Evolutionary conservation across 352 stramenopile species (phyloP).

Genomic region (Pythium phragmitis): DNA sequence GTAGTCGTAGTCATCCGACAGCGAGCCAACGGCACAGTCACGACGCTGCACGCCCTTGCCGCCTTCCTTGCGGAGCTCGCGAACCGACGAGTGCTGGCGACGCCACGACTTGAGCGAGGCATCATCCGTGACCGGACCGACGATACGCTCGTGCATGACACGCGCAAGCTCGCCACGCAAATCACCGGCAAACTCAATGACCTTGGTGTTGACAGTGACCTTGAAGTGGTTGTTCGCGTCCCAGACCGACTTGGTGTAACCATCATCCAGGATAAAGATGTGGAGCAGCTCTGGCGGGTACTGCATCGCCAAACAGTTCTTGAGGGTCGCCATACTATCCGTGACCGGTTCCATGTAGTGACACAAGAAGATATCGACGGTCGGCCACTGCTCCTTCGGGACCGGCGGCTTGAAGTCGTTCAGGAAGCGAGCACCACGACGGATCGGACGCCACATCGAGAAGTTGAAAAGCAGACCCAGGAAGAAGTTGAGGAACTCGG

Average conservation of each 20-base stretch:
- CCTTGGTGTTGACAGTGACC: slow-evolving; percentile 88
- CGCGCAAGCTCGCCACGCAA: slow-evolving; percentile 77
- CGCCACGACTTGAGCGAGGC: slow-evolving; percentile 79
- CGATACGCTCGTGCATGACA: slow-evolving; percentile 86
- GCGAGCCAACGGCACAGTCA: slow-evolving; percentile 83
- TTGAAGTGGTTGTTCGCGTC: slow-evolving; percentile 91
- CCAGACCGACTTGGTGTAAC: slow-evolving; percentile 89
- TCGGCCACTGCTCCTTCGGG: slow-evolving; percentile 88
- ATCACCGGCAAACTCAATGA: slow-evolving; percentile 85
- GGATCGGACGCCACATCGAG: slow-evolving; percentile 89
- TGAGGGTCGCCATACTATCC: slow-evolving; percentile 82
- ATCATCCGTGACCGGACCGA: slow-evolving; percentile 76
- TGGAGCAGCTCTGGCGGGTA: slow-evolving; percentile 86
- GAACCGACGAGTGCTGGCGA: slow-evolving; percentile 84
- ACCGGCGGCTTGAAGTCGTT: slow-evolving; percentile 90
- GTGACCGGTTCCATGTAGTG: slow-evolving; percentile 89
- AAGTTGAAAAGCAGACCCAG: slow-evolving; percentile 89
- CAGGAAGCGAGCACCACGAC: slow-evolving; percentile 84
- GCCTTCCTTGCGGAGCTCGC: slow-evolving; percentile 79
- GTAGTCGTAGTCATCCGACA: slow-evolving; percentile 91
- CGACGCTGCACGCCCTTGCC: slow-evolving; percentile 79
- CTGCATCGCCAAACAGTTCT: slow-evolving; percentile 86
- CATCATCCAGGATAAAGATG: slow-evolving; percentile 88
- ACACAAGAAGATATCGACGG: slow-evolving; percentile 87
- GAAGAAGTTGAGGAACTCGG: slow-evolving; percentile 87